Base-by-base conservation (phyloP, 257 asterid species). In the Gentiana dahurica region DNA sequence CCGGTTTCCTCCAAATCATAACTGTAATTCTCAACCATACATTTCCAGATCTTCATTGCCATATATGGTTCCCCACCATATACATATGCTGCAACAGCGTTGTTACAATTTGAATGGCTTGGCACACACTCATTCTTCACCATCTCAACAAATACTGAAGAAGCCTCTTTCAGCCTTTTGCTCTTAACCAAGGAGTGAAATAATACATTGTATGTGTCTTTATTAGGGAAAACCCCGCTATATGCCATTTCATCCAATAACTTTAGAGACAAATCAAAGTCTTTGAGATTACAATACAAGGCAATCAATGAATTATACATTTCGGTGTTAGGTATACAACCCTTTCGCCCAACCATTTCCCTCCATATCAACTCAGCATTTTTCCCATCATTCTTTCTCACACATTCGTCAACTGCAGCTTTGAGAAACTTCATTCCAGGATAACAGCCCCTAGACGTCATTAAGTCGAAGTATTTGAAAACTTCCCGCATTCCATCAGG, bases 1-100 rank as follows among this genome's bases (percentile, higher is more conserved):
- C 86, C 87, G 1, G 88, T 80, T 65, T 82, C 91, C 50, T 82
- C 91, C 88, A 85, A 78, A 70, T 78, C 88, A 8, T 70, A 70
- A 36, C 15, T 61, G 66, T 74, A 85, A 62, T 61, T 80, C 12
- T 78, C 84, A 60, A 78, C 46, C 91, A 82, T 79, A 57, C 73
- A 79, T 63, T 81, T 73, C 88, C 94, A 85, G 38, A 85, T 62
- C 70, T 78, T 82, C 12, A 69, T 62, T 4, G 75, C 86, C 77
- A 81, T 79, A 58, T 65, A 59, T 6, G 81, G 75, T 65, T 79
- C 91, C 43, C 86, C 82, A 51, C 51, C 57, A 58, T 69, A 72
- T 49, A 79, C 3, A 47, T 62, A 81, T 1, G 68, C 39, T 77
- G 64, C 74, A 12, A 81, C 76, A 32, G 87, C 84, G 33, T 61